phyloP scores from a whole-genome alignment of 331 rosid species.

The Saraca asoca region DNA sequence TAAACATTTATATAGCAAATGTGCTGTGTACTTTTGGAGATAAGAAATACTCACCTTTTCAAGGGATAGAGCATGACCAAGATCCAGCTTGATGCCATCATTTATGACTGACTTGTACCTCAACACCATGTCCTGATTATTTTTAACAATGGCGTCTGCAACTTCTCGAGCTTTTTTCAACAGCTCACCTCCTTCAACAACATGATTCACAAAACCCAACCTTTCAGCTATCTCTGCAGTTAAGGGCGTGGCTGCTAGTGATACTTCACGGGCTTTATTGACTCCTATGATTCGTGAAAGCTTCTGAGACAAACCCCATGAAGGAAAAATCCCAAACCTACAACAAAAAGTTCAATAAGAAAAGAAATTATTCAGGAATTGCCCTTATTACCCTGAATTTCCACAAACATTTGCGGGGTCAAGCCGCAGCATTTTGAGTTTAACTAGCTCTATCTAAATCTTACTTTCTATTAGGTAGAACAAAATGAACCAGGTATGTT shows the following conservation, averaged over 20 bases:
- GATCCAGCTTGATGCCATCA: conserved; percentile 81
- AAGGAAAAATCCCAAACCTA: conserved; percentile 97
- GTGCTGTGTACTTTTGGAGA: too few relatives aligned
- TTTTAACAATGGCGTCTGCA: conserved; percentile 62
- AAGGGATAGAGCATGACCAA: conserved; percentile 67
- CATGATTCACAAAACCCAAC: conserved; percentile 81
- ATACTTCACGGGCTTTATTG: conserved; percentile 86
- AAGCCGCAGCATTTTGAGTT: too few relatives aligned
- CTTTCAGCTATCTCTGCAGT: conserved; percentile 76
- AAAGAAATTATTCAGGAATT: not conserved
- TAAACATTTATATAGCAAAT: too few relatives aligned
- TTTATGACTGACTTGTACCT: conserved; percentile 82
- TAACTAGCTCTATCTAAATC: too few relatives aligned
- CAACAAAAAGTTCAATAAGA: not conserved
- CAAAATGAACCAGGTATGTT: too few relatives aligned
- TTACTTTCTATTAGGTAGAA: too few relatives aligned
- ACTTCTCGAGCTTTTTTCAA: conserved; percentile 74
- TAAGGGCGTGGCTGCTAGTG: conserved; percentile 76
- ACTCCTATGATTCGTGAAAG: conserved; percentile 74
- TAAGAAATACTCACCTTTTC: conserved; percentile 62
- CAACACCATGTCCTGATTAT: conserved; percentile 76
- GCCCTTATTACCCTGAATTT: too few relatives aligned
- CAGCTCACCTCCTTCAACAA: conserved; percentile 74
- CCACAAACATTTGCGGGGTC: too few relatives aligned
- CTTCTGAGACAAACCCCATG: conserved; percentile 98